Percentiles rank a stretch among this genome's conserved stretches.
These are phyloP conservation scores for Starmera stellimalicola DNA, from an alignment of 1,139 yeast genomes.

Conservation along the genomic window DNA sequence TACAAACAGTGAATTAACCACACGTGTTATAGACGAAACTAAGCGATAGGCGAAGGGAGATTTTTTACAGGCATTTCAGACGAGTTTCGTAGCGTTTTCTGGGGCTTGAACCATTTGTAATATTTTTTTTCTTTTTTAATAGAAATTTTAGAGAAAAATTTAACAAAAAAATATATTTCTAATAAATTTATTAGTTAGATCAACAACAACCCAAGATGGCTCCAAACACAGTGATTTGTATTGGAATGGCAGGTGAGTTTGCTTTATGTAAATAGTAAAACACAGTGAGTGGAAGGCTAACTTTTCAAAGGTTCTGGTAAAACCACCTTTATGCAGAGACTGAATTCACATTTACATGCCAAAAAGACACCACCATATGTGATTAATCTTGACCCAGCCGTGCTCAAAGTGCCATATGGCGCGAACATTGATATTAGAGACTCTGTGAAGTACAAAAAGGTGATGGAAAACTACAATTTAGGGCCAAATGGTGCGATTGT, in stretches of 20 bases:
- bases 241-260: conserved; percentile 82
- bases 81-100: too few species aligned
- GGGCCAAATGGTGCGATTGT: conserved; percentile 99
- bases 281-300: too few species aligned
- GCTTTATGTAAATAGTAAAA: too few species aligned
- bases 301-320: conserved; percentile 55
- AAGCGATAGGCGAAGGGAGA: too few species aligned
- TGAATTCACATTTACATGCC: conserved; percentile 79
- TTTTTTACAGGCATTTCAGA: too few species aligned
- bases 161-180: too few species aligned
- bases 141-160: background rate
- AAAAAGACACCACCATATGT: conserved; percentile 70
- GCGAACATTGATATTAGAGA: conserved; percentile 95
- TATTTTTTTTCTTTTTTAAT: background rate
- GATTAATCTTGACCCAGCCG: conserved; percentile 94
- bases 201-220: conserved; percentile 26
- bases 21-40: too few species aligned
- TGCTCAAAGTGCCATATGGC: conserved; percentile 81
- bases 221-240: conserved; percentile 67
- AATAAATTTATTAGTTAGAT: background rate
- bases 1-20: conserved; percentile 20
- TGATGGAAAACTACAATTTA: conserved; percentile 83
- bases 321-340: conserved; percentile 94
- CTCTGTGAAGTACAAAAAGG: conserved; percentile 90
- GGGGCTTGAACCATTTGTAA: too few species aligned